Conservation (phyloP, 768 basidiomycete species). For the Pholiota conissans region DNA sequence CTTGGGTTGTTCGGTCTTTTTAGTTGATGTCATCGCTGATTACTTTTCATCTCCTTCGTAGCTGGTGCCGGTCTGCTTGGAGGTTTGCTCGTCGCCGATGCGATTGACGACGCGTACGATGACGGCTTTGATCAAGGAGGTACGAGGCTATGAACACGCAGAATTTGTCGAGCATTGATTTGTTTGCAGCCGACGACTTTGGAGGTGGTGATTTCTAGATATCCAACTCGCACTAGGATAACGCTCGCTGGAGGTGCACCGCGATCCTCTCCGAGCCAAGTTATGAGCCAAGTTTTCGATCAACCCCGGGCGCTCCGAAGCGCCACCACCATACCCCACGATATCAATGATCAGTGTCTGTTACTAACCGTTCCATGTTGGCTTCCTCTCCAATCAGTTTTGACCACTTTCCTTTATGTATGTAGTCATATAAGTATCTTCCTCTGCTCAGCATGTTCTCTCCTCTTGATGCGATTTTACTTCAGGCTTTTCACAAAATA, state of each 20-base stretch:
- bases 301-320: too few relatives aligned
- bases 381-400: too few relatives aligned
- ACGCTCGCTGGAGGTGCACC: too few relatives aligned
- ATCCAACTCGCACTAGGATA: background rate
- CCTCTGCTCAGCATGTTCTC: too few relatives aligned
- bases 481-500: too few relatives aligned
- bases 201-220: background rate
- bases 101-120: conserved; percentile 38
- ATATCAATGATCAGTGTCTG: too few relatives aligned
- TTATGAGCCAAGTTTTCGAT: too few relatives aligned
- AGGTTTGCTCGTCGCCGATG: conserved; percentile 55
- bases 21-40: background rate
- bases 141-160: background rate
- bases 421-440: too few relatives aligned
- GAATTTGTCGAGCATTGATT: background rate
- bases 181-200: background rate
- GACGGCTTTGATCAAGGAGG: conserved; percentile 22
- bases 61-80: conserved; percentile 70
- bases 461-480: too few relatives aligned
- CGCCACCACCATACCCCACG: background rate
- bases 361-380: too few relatives aligned
- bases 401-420: too few relatives aligned
- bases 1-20: background rate
- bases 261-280: too few relatives aligned
- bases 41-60: conserved; percentile 13